Evolutionary conservation across 805 yeast species (phyloP).

Genomic region (Lipomyces anomalus): DNA sequence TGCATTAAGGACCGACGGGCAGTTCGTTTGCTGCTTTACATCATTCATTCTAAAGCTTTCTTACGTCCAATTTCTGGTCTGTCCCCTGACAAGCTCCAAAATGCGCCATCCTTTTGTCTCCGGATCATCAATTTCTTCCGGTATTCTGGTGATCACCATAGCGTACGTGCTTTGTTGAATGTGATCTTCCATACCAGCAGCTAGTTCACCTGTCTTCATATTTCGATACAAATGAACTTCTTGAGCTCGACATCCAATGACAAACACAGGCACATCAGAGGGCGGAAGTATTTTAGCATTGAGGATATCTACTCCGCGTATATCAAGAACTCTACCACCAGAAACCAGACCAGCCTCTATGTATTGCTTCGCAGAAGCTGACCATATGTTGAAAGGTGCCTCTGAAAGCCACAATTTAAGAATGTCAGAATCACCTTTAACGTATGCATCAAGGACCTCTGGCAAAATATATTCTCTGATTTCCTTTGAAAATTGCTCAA

Average conservation of each 20-base stretch:
- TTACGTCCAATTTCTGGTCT: constrained; percentile 73
- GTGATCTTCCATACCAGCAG: constrained; percentile 93
- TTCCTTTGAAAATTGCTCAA: constrained; percentile 71
- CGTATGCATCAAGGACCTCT: constrained; percentile 91
- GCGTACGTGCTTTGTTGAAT: constrained; percentile 92
- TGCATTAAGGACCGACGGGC: no score
- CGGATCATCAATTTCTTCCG: constrained; percentile 83
- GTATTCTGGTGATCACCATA: constrained; percentile 86
- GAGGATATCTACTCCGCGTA: constrained; percentile 89
- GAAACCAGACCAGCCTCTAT: constrained; percentile 86
- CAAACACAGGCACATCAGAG: constrained; percentile 84
- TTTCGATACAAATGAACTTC: constrained; percentile 87
- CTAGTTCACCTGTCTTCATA: constrained; percentile 85
- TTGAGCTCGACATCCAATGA: constrained; percentile 93
- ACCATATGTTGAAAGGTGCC: constrained; percentile 93
- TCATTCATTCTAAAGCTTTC: constrained; percentile 1
- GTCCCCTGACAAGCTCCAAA: constrained; percentile 89
- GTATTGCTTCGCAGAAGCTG: constrained; percentile 87
- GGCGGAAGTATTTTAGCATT: constrained; percentile 86
- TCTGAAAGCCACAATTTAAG: constrained; percentile 91
- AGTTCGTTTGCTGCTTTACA: no score
- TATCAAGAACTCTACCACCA: constrained; percentile 86
- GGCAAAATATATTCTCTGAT: constrained; percentile 91
- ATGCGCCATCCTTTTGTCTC: constrained; percentile 98
- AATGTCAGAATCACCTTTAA: constrained; percentile 77